phyloP scores from a whole-genome alignment of 2,329 filamentous ascomycete species.

The Penicillium decumbens region DNA sequence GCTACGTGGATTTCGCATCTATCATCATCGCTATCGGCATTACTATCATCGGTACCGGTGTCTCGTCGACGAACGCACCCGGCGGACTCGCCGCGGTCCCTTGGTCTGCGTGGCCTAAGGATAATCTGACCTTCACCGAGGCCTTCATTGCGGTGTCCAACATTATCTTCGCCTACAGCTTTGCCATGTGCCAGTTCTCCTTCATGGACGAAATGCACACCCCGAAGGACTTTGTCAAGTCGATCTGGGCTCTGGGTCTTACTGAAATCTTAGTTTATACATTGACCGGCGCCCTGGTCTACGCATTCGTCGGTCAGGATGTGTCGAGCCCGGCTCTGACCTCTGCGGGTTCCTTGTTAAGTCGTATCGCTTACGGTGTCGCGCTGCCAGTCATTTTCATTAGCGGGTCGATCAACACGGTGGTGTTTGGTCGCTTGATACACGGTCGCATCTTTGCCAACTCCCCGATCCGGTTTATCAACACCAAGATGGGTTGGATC shows the following conservation, averaged over 20 bases:
- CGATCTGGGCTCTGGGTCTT: slow-evolving; percentile 38
- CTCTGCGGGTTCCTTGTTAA: slow-evolving; percentile 24
- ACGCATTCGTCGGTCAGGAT: slow-evolving; percentile 31
- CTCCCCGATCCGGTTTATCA: slow-evolving; percentile 32
- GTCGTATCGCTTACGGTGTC: slow-evolving; percentile 30
- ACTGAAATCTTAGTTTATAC: slow-evolving; percentile 35
- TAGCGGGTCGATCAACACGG: slow-evolving; percentile 33
- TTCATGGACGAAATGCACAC: slow-evolving; percentile 37
- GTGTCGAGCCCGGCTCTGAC: slow-evolving; percentile 30
- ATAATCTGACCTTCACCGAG: slow-evolving; percentile 25
- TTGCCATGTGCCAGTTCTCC: slow-evolving; percentile 39
- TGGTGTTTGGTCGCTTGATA: slow-evolving; percentile 31
- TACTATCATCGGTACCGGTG: slow-evolving; percentile 32
- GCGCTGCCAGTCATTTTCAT: slow-evolving; percentile 34
- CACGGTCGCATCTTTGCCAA: slow-evolving; percentile 32
- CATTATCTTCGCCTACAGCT: slow-evolving; percentile 41
- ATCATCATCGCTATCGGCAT: slow-evolving; percentile 32
- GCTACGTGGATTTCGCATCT: slow-evolving; percentile 34
- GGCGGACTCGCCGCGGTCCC: slow-evolving; percentile 26
- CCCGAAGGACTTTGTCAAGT: slow-evolving; percentile 31
- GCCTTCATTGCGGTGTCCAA: slow-evolving; percentile 32
- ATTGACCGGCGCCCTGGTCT: slow-evolving; percentile 29
- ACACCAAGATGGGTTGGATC: slow-evolving; percentile 33
- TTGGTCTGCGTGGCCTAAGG: slow-evolving; percentile 25
- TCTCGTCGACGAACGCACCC: slow-evolving; percentile 18